phyloP scores from a whole-genome alignment of 2,329 filamentous ascomycete genomes.

The Stagonosporopsis chrysanthemi region DNA sequence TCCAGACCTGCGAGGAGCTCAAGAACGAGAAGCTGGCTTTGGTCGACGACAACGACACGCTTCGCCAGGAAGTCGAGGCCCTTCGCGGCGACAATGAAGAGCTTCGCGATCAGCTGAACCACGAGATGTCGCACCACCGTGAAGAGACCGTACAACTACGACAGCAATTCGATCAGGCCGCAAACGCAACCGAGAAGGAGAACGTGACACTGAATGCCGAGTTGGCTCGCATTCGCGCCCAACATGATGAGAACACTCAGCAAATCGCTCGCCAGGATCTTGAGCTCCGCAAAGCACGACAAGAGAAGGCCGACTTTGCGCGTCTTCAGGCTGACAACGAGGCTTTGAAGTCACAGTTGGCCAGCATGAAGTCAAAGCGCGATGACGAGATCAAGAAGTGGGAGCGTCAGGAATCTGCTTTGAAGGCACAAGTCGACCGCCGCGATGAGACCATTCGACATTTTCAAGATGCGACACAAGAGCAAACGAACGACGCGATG shows the following conservation, averaged over 20 bases:
- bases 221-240: constrained; percentile 40
- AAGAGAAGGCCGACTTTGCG: constrained; percentile 47
- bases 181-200: constrained; percentile 44
- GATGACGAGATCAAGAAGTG: constrained; percentile 56
- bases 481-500: constrained; percentile 50
- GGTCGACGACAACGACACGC: constrained; percentile 44
- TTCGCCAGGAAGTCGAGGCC: constrained; percentile 48
- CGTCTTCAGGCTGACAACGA: constrained; percentile 76
- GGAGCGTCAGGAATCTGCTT: constrained; percentile 40
- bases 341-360: constrained; percentile 74
- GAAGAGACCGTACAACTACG: constrained; percentile 47
- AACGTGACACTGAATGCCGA: constrained; percentile 46
- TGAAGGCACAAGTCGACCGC: constrained; percentile 44
- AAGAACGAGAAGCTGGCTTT: constrained; percentile 55
- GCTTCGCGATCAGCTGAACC: constrained; percentile 43
- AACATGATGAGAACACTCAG: constrained; percentile 49
- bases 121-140: constrained; percentile 43
- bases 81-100: constrained; percentile 46
- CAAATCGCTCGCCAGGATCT: constrained; percentile 43
- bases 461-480: constrained; percentile 47
- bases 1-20: constrained; percentile 62
- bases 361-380: constrained; percentile 75
- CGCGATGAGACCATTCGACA: constrained; percentile 51
- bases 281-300: constrained; percentile 46
- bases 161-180: constrained; percentile 43